Evolutionary conservation across 495 filamentous ascomycete genomes (phyloP).

Genomic region (Podospora anserina): DNA sequence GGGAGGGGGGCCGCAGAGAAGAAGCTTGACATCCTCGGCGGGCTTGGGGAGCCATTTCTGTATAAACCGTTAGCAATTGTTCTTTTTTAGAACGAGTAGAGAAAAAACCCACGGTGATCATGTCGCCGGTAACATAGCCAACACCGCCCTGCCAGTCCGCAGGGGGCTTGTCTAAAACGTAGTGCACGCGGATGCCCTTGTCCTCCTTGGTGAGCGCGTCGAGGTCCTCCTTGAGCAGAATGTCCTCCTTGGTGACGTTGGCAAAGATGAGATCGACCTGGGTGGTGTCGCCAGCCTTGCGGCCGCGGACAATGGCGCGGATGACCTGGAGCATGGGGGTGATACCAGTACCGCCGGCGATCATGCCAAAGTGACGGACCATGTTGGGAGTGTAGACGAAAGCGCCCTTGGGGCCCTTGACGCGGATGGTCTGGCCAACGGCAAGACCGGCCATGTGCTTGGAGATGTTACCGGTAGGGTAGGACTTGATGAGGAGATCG

Average conservation of each 20-base stretch:
- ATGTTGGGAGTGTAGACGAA: slow-evolving; percentile 96
- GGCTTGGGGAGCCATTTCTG: slow-evolving; percentile 76
- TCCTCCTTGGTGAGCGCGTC: slow-evolving; percentile 75
- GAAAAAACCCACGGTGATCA: slow-evolving; percentile 72
- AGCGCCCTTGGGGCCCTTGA: slow-evolving; percentile 89
- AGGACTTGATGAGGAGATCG: slow-evolving; percentile 95
- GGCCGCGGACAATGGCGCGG: slow-evolving; percentile 80
- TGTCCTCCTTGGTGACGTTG: slow-evolving; percentile 90
- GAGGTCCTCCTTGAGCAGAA: slow-evolving; percentile 86
- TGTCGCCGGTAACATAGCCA: slow-evolving; percentile 90
- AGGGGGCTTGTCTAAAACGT: slow-evolving; percentile 95
- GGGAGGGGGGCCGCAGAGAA: slow-evolving; percentile 94
- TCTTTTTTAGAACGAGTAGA: slow-evolving; percentile 14
- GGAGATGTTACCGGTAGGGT: slow-evolving; percentile 93
- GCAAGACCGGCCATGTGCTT: slow-evolving; percentile 79
- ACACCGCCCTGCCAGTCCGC: slow-evolving; percentile 84
- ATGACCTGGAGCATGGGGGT: slow-evolving; percentile 97
- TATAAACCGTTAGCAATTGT: slow-evolving; percentile 15
- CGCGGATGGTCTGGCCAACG: slow-evolving; percentile 82
- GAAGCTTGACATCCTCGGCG: slow-evolving; percentile 82
- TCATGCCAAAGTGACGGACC: slow-evolving; percentile 93
- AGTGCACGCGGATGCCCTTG: slow-evolving; percentile 76
- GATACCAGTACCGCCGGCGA: slow-evolving; percentile 95
- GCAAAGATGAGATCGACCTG: slow-evolving; percentile 93
- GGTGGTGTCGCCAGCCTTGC: slow-evolving; percentile 75